Conservation (phyloP, 2,329 filamentous ascomycete species). For the Biscogniauxia sp. region DNA sequence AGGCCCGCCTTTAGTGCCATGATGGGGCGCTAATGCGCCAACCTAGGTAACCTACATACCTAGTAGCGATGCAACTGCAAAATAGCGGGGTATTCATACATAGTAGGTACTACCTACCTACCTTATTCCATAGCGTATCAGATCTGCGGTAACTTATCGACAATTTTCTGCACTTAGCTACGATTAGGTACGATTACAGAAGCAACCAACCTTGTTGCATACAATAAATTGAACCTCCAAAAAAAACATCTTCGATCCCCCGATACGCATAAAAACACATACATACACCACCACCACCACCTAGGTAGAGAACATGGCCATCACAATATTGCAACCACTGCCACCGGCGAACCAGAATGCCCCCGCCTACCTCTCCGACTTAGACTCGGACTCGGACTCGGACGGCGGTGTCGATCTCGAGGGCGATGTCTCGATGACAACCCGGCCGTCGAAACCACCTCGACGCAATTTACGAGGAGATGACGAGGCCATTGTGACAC, state of each 20-base stretch:
- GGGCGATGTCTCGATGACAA: constrained; percentile 43
- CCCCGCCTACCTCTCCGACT: constrained; percentile 12
- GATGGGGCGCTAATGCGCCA: background rate
- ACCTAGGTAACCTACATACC: background rate
- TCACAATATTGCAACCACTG: constrained; percentile 34
- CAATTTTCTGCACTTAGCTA: background rate
- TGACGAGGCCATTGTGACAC: constrained; percentile 68
- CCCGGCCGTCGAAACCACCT: constrained; percentile 38
- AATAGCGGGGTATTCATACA: constrained; percentile 14
- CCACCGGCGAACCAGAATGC: constrained; percentile 14
- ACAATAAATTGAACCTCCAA: constrained; percentile 1
- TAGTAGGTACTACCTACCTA: too few relatives aligned
- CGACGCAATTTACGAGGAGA: constrained; percentile 20
- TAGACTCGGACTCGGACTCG: constrained; percentile 32
- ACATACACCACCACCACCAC: too few relatives aligned
- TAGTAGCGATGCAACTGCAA: background rate
- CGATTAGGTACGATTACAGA: too few relatives aligned
- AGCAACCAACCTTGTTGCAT: background rate
- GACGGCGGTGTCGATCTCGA: constrained; percentile 47
- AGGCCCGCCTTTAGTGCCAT: background rate
- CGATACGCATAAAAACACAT: background rate
- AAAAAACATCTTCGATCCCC: constrained; percentile 13
- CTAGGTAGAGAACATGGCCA: constrained; percentile 30
- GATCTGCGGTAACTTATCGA: constrained; percentile 6
- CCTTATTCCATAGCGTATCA: too few relatives aligned